These are phyloP conservation scores for Colletotrichum tofieldiae DNA, from an alignment of 2,329 filamentous ascomycete genomes.

Conservation along the genomic window DNA sequence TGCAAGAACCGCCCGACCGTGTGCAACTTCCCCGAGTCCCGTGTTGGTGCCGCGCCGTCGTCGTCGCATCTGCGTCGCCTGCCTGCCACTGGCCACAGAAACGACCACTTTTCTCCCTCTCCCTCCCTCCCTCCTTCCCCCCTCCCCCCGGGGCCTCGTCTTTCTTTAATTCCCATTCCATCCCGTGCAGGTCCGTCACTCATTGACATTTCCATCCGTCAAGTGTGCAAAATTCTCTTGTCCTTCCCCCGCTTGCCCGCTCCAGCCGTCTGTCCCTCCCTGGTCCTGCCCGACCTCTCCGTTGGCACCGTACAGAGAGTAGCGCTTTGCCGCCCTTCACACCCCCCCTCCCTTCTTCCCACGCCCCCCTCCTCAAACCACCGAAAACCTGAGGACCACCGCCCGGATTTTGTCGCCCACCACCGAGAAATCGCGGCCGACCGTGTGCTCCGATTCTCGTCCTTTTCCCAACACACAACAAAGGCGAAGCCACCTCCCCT, in stretches of 20 bases:
- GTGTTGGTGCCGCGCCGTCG: constrained; percentile 9
- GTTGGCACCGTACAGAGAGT: background rate
- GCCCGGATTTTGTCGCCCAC: constrained; percentile 40
- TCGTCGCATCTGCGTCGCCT: background rate
- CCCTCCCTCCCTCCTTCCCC: background rate
- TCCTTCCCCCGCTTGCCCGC: constrained; percentile 6
- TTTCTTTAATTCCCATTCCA: background rate
- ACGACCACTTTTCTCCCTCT: background rate
- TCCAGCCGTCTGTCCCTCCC: background rate
- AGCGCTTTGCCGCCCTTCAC: background rate
- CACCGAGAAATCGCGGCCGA: constrained; percentile 42
- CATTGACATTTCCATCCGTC: background rate
- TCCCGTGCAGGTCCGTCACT: background rate
- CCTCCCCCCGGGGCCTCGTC: background rate
- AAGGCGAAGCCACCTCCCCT: background rate
- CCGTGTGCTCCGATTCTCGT: constrained; percentile 35
- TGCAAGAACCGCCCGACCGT: constrained; percentile 34
- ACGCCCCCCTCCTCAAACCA: background rate
- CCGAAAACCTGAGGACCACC: constrained; percentile 32
- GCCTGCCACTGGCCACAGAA: background rate
- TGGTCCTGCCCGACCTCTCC: background rate
- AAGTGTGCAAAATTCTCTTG: background rate
- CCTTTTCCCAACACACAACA: background rate
- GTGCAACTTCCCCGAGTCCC: constrained; percentile 12
- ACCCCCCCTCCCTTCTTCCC: background rate